Base-by-base conservation (phyloP, 1,284 basidiomycete species). In the Ustilago sp. region DNA sequence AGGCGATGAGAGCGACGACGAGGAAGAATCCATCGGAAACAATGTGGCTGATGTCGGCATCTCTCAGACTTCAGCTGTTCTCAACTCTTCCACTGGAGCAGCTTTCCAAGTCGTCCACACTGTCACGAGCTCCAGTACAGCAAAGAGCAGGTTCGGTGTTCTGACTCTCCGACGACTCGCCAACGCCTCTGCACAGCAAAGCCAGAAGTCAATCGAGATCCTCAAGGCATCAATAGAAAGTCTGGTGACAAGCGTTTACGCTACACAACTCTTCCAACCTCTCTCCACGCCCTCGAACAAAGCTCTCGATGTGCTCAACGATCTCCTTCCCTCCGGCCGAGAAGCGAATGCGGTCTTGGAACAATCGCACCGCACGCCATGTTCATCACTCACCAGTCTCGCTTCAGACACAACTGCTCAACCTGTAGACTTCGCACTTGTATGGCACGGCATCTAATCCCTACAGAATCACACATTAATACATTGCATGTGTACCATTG, bases 401-500 rank as follows among this genome's bases (percentile, higher is more conserved):
- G 13, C 51, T 8, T 31, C 47, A 3, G 45, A 50, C 45, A 58
- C 68, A 15, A 58, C 55, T 17, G 19, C 59, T 4, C 52, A 59
- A 4, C 28, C 23, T 11, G 36, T 63, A 11, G 66, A 75, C 17
- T 8, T 72, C 2, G 74, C 75, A 7, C 38, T 80, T 3, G 43
- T 72, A 39, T 80, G 75, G 75, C 71, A 80, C 38, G 75, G 75
- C 45, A 55, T 70, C 39, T 77, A 53, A 50, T 28, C 23, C 41
- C 17, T 4, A 35, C 35, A 41, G 34, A 17, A 8, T 19, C 34
- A 38, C 15, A 35, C 31, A 53, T 7, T 19, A 45, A 45, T 53
- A 54, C n/a, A 35, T 19, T 35, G 9, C 32, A 5, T 31, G 15
- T 52, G 8, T 34, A 23, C 23, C n/a, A 4, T 17, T 35, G 23